Conservation (phyloP, 805 yeast species). For the Sungouiozyma intestinalis region DNA sequence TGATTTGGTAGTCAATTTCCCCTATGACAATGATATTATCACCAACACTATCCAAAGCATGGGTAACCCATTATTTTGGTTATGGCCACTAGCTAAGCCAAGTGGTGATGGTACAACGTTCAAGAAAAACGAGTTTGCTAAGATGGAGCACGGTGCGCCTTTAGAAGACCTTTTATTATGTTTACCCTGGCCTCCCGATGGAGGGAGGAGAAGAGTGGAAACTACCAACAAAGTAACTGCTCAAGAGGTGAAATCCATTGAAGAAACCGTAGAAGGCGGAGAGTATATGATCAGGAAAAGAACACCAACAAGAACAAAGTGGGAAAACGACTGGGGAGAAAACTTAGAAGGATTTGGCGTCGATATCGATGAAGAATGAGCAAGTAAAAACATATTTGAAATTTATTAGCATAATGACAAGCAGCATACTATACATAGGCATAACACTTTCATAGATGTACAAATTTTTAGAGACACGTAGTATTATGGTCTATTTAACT, state of each 20-base stretch:
- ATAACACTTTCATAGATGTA: neutral
- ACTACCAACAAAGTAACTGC: slow-evolving; percentile 10
- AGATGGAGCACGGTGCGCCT: slow-evolving; percentile 18
- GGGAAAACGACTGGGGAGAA: slow-evolving; percentile 82
- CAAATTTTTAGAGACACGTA: too few species aligned
- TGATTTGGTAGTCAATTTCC: slow-evolving; percentile 62
- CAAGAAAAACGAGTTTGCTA: slow-evolving; percentile 42
- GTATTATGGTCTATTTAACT: too few species aligned
- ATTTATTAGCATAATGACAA: neutral
- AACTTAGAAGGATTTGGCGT: slow-evolving; percentile 79
- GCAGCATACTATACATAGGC: neutral
- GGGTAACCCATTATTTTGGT: slow-evolving; percentile 59
- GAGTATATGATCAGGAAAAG: slow-evolving; percentile 26
- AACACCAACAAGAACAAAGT: slow-evolving; percentile 35
- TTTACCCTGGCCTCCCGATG: slow-evolving; percentile 93
- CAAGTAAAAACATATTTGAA: too few species aligned
- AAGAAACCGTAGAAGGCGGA: slow-evolving; percentile 16
- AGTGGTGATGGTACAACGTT: slow-evolving; percentile 49
- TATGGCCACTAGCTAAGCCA: slow-evolving; percentile 62
- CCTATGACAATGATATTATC: slow-evolving; percentile 64
- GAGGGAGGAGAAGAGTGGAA: slow-evolving; percentile 31
- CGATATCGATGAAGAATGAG: slow-evolving; percentile 55
- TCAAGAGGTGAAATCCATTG: slow-evolving; percentile 6
- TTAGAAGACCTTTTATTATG: slow-evolving; percentile 46
- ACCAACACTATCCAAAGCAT: slow-evolving; percentile 41